Evolutionary conservation across 495 filamentous ascomycete genomes (phyloP).

Genomic region (Terfezia claveryi): DNA sequence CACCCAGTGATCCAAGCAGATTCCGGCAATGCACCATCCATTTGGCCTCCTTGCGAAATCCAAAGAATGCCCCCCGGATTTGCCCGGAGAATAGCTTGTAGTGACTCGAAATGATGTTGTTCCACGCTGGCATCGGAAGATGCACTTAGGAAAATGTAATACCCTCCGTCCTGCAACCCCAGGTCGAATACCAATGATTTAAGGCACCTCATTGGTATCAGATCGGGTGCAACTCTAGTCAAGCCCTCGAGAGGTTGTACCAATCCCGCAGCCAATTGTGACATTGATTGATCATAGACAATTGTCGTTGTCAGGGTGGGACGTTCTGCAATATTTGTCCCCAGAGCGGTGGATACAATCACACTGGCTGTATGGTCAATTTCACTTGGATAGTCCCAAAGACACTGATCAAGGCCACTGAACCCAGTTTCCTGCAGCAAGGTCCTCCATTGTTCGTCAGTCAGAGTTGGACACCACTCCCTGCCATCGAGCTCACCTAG

Average conservation of each 20-base stretch:
- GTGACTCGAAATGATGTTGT: slow-evolving; percentile 8
- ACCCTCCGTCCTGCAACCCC: no score
- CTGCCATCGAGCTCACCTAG: slow-evolving; percentile 21
- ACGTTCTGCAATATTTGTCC: no score
- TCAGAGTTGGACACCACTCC: slow-evolving; percentile 20
- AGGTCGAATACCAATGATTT: no score
- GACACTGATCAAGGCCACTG: slow-evolving; percentile 24
- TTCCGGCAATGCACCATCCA: slow-evolving; percentile 24
- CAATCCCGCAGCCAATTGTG: not conserved
- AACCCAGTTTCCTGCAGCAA: slow-evolving; percentile 25
- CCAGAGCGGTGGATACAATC: not conserved
- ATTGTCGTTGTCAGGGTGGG: not conserved
- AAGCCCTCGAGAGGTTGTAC: not conserved
- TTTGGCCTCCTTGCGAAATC: slow-evolving; percentile 28
- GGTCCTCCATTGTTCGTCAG: slow-evolving; percentile 21
- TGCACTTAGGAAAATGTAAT: not conserved
- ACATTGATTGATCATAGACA: not conserved
- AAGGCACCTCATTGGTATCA: no score
- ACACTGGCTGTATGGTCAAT: not conserved
- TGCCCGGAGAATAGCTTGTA: slow-evolving; percentile 17
- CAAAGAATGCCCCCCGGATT: slow-evolving; percentile 25
- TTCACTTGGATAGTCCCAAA: not conserved
- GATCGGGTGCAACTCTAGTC: no score
- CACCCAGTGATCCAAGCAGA: slow-evolving; percentile 32
- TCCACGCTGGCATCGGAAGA: slow-evolving; percentile 8